Percentiles rank a stretch among this genome's conserved stretches.
These are phyloP conservation scores for Testicularia cyperi DNA, from an alignment of 1,284 basidiomycete species.

Conservation along the genomic window DNA sequence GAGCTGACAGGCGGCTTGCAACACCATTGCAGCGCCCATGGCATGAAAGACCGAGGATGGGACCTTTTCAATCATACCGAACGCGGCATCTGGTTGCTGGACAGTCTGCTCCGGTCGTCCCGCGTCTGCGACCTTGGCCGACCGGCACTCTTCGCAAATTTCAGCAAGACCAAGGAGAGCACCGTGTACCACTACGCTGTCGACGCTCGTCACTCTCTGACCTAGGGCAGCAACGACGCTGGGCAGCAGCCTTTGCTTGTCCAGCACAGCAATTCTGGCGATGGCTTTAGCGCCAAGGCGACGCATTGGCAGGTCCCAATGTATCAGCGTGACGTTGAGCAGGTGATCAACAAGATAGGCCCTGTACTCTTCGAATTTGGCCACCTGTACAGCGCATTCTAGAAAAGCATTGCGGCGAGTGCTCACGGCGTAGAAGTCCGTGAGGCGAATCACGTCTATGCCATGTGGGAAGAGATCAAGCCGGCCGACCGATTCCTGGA, in stretches of 20 bases:
- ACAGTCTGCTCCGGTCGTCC: background rate
- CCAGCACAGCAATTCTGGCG: constrained; percentile 69
- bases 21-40: constrained; percentile 73
- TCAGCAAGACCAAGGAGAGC: constrained; percentile 74
- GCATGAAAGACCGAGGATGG: constrained; percentile 68
- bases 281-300: constrained; percentile 77
- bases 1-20: constrained; percentile 73
- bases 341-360: constrained; percentile 73
- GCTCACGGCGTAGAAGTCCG: constrained; percentile 92
- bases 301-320: constrained; percentile 87
- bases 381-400: constrained; percentile 78
- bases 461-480: constrained; percentile 82
- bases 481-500: constrained; percentile 93
- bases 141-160: constrained; percentile 65
- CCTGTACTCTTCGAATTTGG: constrained; percentile 79
- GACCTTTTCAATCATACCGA: constrained; percentile 66
- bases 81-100: constrained; percentile 57
- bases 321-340: constrained; percentile 73
- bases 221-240: constrained; percentile 59
- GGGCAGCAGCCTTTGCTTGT: constrained; percentile 67
- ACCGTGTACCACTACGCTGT: constrained; percentile 77
- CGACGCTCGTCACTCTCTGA: constrained; percentile 56
- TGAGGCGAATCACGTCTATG: constrained; percentile 84
- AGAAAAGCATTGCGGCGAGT: constrained; percentile 81
- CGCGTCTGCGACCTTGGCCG: constrained; percentile 60